Percentiles rank a stretch among this genome's conserved stretches.
Evolutionary conservation across 345 rosid genomes (phyloP).

Genomic region (Cardamine resedifolia): DNA sequence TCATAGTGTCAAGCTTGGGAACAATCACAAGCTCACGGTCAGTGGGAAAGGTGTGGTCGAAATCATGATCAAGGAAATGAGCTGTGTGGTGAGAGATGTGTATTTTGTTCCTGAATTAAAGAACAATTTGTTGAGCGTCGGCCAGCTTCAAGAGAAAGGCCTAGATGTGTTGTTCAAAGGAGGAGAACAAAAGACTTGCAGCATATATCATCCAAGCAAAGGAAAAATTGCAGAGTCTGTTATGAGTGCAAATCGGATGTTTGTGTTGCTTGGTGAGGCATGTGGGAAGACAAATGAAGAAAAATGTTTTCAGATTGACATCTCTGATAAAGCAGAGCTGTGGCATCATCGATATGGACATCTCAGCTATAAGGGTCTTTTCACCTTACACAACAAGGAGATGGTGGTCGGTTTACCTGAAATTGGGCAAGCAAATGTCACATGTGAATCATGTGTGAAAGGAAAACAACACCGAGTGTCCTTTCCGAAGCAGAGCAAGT

Average conservation of each 20-base stretch:
- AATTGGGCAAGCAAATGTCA: not conserved
- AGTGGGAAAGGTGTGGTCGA: not conserved
- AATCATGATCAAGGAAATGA: not conserved
- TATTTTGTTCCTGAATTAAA: not conserved
- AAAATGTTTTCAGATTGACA: not conserved
- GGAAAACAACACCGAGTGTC: not conserved
- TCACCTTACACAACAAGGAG: accelerated
- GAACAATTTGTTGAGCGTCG: not conserved
- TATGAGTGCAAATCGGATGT: not conserved
- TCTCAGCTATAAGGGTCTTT: not conserved
- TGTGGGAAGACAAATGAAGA: not conserved
- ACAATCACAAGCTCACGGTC: too few relatives aligned
- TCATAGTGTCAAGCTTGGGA: too few relatives aligned
- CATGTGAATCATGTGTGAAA: not conserved
- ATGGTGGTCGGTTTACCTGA: not conserved
- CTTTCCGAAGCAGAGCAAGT: not conserved
- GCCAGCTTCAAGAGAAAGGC: not conserved
- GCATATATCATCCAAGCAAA: not conserved
- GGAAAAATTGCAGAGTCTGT: not conserved
- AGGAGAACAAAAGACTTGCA: not conserved
- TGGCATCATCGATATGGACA: not conserved
- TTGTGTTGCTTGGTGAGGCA: not conserved
- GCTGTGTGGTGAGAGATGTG: not conserved
- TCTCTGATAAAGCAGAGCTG: not conserved
- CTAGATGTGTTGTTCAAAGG: not conserved